phyloP scores from a whole-genome alignment of 148 eudicot genomes.

The Vaccinium macrocarpon region DNA sequence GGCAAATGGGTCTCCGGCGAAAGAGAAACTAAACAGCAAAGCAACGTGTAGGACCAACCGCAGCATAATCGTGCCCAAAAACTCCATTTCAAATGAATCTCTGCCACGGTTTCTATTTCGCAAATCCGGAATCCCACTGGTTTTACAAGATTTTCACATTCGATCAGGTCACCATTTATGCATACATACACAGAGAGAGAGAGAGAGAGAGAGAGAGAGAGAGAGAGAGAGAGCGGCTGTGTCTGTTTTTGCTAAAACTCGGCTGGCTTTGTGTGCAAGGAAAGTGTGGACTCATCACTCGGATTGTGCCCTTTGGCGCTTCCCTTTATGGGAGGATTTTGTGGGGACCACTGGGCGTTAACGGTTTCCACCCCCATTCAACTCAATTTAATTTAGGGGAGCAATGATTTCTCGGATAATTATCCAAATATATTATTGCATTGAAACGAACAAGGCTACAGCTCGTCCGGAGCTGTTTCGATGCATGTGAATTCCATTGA shows the following conservation, averaged over 20 bases:
- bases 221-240: not conserved
- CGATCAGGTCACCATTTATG: not conserved
- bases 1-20: conserved; percentile 47
- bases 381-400: not conserved
- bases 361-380: not conserved
- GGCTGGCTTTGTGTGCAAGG: not conserved
- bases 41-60: conserved; percentile 16
- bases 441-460: too few species aligned
- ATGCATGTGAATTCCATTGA: not conserved
- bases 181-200: not conserved
- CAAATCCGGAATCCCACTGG: not conserved
- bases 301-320: not conserved
- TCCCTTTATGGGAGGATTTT: not conserved
- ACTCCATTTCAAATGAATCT: not conserved
- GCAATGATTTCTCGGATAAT: not conserved
- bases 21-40: conserved; percentile 31
- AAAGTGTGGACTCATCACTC: conserved; percentile 1
- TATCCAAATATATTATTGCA: not conserved
- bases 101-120: not conserved
- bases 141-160: not conserved
- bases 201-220: not conserved
- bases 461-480: too few species aligned
- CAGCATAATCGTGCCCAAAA: not conserved
- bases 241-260: not conserved
- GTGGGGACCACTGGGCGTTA: not conserved